These are phyloP conservation scores for Fusarium dlaminii DNA, from an alignment of 2,329 filamentous ascomycete species.

Conservation along the genomic window DNA sequence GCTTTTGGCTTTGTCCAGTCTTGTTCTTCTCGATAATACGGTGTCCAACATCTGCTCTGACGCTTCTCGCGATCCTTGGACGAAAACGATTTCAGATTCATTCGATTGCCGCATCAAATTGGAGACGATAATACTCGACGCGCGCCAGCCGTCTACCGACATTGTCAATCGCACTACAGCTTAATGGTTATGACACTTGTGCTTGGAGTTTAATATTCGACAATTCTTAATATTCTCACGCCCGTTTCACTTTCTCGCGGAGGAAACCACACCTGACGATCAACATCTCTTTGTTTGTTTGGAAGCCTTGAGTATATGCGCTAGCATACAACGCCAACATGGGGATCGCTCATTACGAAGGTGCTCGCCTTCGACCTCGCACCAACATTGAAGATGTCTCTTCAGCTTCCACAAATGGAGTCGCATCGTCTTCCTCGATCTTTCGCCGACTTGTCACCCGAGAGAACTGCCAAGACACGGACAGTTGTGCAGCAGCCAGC, in stretches of 20 bases:
- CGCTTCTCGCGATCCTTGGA: constrained; percentile 28
- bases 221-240: constrained; percentile 34
- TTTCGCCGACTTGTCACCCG: constrained; percentile 35
- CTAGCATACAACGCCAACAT: constrained; percentile 25
- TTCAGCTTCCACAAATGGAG: not conserved
- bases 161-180: constrained; percentile 17
- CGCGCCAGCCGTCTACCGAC: constrained; percentile 9
- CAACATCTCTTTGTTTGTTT: constrained; percentile 16
- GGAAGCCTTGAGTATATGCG: constrained; percentile 18
- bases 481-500: constrained; percentile 64
- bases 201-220: constrained; percentile 29
- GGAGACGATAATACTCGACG: constrained; percentile 21
- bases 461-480: constrained; percentile 39
- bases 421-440: constrained; percentile 16
- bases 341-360: constrained; percentile 31
- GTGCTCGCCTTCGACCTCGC: constrained; percentile 41
- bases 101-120: constrained; percentile 21
- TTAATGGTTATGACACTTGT: constrained; percentile 38
- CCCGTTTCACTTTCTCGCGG: constrained; percentile 9
- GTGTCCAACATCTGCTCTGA: constrained; percentile 17
- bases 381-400: constrained; percentile 38
- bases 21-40: constrained; percentile 7
- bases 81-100: constrained; percentile 36
- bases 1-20: constrained; percentile 27
- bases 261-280: constrained; percentile 18